phyloP scores from a whole-genome alignment of 225 moss, liverwort and hornwort species.

The Physcomitrium patens region DNA sequence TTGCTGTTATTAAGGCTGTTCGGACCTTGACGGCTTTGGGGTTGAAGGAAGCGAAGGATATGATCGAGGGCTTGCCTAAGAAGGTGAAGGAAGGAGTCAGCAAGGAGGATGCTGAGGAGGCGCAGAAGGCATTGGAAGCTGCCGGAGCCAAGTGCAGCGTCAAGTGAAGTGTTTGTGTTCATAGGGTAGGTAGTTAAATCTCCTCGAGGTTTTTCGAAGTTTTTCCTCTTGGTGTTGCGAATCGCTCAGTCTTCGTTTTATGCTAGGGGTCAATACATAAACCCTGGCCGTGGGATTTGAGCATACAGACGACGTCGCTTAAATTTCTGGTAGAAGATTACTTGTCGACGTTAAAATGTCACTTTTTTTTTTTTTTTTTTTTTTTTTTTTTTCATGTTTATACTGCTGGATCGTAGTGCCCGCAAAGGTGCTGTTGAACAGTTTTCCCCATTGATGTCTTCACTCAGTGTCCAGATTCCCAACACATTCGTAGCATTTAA shows the following conservation, averaged over 20 bases:
- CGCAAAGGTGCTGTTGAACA: constrained; percentile 13
- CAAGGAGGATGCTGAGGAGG: constrained; percentile 90
- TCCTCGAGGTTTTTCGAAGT: neutral
- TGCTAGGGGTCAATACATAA: constrained; percentile 17
- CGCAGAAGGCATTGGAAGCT: constrained; percentile 66
- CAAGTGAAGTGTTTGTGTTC: constrained; percentile 44
- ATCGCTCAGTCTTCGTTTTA: neutral
- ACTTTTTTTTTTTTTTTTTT: no score
- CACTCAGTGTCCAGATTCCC: no score
- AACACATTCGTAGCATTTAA: no score
- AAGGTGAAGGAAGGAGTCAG: constrained; percentile 73
- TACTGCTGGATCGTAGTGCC: constrained; percentile 26
- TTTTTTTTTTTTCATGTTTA: neutral
- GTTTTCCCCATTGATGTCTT: no score
- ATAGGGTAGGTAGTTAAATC: constrained; percentile 29
- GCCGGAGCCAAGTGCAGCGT: constrained; percentile 78
- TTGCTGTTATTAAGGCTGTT: constrained; percentile 85
- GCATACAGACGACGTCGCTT: constrained; percentile 9
- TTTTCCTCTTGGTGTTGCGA: neutral
- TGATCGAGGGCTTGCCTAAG: constrained; percentile 90
- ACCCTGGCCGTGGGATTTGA: constrained; percentile 23
- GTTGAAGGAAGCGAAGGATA: constrained; percentile 93
- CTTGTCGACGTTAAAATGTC: constrained; percentile 35
- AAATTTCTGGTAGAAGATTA: constrained; percentile 24
- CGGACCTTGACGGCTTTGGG: constrained; percentile 70